Base-by-base conservation (phyloP, 768 basidiomycete genomes). In the Multifurca ochricompacta region DNA sequence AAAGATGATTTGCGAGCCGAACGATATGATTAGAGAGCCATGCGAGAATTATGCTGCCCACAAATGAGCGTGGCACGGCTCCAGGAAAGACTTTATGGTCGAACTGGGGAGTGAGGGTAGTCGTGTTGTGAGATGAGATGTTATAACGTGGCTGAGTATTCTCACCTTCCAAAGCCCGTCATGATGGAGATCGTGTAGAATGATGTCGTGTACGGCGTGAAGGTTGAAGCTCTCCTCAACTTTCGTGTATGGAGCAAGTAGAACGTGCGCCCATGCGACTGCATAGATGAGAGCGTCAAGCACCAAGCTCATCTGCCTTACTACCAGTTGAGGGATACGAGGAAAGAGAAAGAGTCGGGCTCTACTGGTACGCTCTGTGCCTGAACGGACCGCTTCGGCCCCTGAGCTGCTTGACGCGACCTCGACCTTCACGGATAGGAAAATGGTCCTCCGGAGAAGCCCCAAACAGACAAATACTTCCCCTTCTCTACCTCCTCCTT, bases 201-300 rank as follows among this genome's bases (percentile, higher is more conserved):
- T 71, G 23, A 91, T 73, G 68, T 99, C 96, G 64, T 96, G 91
- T 0, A 77, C 77, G 0, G 91, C 93, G 65, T 98, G 96, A 8
- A 98, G 77, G 61, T 87, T 93, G 75, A 97, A 97, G 64, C 87
- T 89, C 70, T 99, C 96, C 68, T 99, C 96, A 25, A 99, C 96
- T 71, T 99, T 99, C 3, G 90, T 88, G 66, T 87, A 91, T 0
- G 96, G 95, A 2, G 89, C 79, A 3, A 90, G 71, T 23, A 87
- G 60, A 43, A 94, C 85, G 59, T 95, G 86, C 1, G 65, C 61
- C 77, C 82, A 87, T 48, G 74, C 73, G 42, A 74, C 72, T 0
- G 63, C 63, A 23, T 83, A 66, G 14, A 87, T 63, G 9, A 81
- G 63, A 18, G 71, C 59, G 62, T 90, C 87, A 16, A 79, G 69